Evolutionary conservation across 2,329 filamentous ascomycete genomes (phyloP).

Genomic region (Pestalotiopsis sp.): DNA sequence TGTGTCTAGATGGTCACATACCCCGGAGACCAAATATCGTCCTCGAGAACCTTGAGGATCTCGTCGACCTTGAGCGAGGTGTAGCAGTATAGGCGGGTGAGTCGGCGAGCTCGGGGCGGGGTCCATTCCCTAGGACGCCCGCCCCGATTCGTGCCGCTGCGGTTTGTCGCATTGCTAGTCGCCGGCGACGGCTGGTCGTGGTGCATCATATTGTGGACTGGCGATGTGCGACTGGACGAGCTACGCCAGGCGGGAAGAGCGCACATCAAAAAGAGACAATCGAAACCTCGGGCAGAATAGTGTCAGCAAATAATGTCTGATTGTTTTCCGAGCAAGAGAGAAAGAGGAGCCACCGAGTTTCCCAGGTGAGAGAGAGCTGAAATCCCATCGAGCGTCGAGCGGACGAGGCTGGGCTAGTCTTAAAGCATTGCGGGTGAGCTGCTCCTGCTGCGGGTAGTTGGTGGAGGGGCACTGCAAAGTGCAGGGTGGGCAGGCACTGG

Average conservation of each 20-base stretch:
- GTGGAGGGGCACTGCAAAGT: background rate
- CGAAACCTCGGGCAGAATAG: background rate
- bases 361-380: background rate
- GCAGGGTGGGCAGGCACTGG: background rate
- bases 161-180: slow-evolving; percentile 19
- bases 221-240: background rate
- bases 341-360: background rate
- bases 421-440: background rate
- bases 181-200: slow-evolving; percentile 8
- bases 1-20: slow-evolving; percentile 28
- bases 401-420: background rate
- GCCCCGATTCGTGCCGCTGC: slow-evolving; percentile 25
- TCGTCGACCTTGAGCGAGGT: slow-evolving; percentile 53
- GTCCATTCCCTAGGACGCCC: slow-evolving; percentile 62
- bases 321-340: background rate
- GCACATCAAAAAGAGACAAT: background rate
- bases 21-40: slow-evolving; percentile 48
- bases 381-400: background rate
- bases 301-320: background rate
- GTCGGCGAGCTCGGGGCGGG: slow-evolving; percentile 50
- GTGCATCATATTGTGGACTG: background rate
- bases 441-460: background rate
- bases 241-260: background rate
- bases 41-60: slow-evolving; percentile 50
- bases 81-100: slow-evolving; percentile 59